Evolutionary conservation across 2,329 filamentous ascomycete genomes (phyloP).

Genomic region (Dendrostoma leiphaemia): DNA sequence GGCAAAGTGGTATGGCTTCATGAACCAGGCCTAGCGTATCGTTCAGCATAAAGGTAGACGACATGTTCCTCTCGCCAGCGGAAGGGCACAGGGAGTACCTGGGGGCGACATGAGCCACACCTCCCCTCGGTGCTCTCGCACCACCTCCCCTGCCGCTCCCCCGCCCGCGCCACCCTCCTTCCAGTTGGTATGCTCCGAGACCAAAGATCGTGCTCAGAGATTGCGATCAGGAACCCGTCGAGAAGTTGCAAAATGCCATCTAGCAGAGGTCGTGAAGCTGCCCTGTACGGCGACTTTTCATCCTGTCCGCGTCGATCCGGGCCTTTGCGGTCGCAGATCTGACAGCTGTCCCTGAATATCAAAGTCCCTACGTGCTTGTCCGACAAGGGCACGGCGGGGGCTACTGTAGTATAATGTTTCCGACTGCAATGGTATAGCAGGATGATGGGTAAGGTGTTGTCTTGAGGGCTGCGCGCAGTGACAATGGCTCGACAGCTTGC

Average conservation of each 20-base stretch:
- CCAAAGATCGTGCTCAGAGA: conserved; percentile 3
- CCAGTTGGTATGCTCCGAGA: background rate
- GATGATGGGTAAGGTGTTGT: no score
- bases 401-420: background rate
- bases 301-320: background rate
- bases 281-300: background rate
- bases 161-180: background rate
- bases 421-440: background rate
- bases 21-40: background rate
- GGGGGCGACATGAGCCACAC: background rate
- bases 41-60: background rate
- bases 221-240: conserved; percentile 13
- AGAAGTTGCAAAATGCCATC: conserved; percentile 13
- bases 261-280: background rate
- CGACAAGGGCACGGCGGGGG: background rate
- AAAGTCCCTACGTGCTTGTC: background rate
- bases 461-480: no score
- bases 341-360: background rate
- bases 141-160: background rate
- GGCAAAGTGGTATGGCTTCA: background rate
- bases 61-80: background rate
- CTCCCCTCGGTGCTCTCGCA: no score
- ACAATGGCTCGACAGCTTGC: no score
- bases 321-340: background rate
- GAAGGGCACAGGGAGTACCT: background rate